Conservation (phyloP, 106 monocot genomes). For the Triglochin maritima region DNA sequence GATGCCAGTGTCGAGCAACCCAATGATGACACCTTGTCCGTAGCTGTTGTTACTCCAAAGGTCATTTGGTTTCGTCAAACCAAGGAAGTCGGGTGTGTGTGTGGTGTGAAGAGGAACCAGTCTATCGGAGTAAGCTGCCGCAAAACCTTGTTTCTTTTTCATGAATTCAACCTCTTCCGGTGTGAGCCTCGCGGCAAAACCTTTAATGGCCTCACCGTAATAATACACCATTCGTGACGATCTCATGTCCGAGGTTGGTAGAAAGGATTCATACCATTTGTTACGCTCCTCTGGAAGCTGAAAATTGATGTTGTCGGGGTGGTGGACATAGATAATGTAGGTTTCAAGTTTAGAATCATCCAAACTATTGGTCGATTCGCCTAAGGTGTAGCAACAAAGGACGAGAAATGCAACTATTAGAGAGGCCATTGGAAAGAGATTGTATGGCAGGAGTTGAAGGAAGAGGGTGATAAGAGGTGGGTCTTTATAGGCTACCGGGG, state of each 20-base stretch:
- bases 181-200: conserved; percentile 15
- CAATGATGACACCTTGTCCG: conserved; percentile 7
- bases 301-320: not conserved
- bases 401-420: not conserved
- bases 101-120: conserved; percentile 1
- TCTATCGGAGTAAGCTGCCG: not conserved
- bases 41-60: not conserved
- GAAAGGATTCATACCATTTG: conserved; percentile 4
- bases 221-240: conserved; percentile 5
- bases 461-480: no score
- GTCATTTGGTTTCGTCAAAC: not conserved
- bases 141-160: conserved; percentile 3
- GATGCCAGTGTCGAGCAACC: conserved; percentile 7
- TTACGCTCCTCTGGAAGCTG: not conserved
- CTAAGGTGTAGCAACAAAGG: not conserved
- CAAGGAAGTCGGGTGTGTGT: conserved; percentile 6
- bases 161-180: conserved; percentile 3
- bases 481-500: no score
- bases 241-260: not conserved
- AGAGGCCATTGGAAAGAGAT: not conserved
- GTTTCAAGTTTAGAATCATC: conserved; percentile 2
- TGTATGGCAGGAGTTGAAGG: no score
- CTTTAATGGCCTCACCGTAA: conserved; percentile 7
- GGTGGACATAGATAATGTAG: conserved; percentile 10
- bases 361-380: not conserved